phyloP scores from a whole-genome alignment of 306 rosid species.

The Cicer bijugum region DNA sequence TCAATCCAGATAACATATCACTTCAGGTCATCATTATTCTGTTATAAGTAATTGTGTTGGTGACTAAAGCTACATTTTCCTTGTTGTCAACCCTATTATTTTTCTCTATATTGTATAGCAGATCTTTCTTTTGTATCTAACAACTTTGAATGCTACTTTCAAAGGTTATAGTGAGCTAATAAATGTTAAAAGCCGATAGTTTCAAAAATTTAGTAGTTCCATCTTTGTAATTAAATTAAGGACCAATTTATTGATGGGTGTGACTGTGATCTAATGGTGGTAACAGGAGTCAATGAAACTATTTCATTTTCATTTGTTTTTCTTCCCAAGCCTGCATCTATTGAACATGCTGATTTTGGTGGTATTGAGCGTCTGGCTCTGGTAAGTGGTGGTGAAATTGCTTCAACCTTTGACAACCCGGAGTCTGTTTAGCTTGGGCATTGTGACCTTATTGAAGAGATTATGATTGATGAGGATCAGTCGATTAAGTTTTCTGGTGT shows the following conservation, averaged over 20 bases:
- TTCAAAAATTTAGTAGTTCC: conserved; percentile 1
- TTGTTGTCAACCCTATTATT: conserved; percentile 8
- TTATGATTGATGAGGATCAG: conserved; percentile 61
- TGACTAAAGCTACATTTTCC: conserved; percentile 20
- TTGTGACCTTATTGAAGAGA: no score
- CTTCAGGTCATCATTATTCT: conserved; percentile 3
- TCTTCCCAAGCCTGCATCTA: not conserved
- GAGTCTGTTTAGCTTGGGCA: no score
- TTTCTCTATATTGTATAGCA: not conserved
- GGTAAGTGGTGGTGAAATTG: no score
- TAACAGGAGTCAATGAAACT: not conserved
- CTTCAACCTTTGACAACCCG: no score
- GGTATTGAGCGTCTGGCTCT: no score
- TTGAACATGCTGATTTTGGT: not conserved
- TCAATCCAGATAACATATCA: conserved; percentile 10
- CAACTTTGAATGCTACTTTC: conserved; percentile 19
- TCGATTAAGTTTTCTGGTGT: conserved; percentile 95
- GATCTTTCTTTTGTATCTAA: conserved; percentile 4
- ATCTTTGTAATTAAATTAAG: conserved; percentile 12
- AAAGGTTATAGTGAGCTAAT: conserved; percentile 8
- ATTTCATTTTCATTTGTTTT: conserved; percentile 7
- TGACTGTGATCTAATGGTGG: not conserved
- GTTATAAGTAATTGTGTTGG: not conserved
- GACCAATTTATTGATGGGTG: conserved; percentile 14
- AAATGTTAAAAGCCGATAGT: not conserved